Percentiles rank a stretch among this genome's conserved stretches.
phyloP scores from a whole-genome alignment of 495 filamentous ascomycete genomes.

The Aspergillus panamensis region DNA sequence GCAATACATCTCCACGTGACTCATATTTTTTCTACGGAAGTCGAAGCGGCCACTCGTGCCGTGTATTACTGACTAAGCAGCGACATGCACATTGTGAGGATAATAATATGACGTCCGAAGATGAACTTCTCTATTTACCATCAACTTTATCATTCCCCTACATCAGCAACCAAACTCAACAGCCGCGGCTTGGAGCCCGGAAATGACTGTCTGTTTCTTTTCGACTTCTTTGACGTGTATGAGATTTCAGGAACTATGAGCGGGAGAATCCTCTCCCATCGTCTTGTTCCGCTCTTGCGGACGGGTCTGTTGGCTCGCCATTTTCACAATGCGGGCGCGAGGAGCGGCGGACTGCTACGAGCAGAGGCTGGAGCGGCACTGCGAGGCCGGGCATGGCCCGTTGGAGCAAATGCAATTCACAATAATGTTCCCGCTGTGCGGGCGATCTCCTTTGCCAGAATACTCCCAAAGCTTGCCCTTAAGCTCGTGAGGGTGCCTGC shows the following conservation, averaged over 20 bases:
- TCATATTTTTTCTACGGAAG: slow-evolving; percentile 28
- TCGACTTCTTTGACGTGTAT: slow-evolving; percentile 30
- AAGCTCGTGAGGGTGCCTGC: slow-evolving; percentile 87
- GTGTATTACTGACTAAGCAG: slow-evolving; percentile 26
- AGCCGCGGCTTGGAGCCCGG: slow-evolving; percentile 19
- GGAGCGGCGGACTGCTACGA: slow-evolving; percentile 66
- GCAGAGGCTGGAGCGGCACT: slow-evolving; percentile 59
- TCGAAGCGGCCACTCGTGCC: slow-evolving; percentile 37
- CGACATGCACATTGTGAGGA: background rate
- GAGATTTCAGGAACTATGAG: slow-evolving; percentile 60
- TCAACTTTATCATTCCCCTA: background rate
- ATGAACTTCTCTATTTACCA: background rate
- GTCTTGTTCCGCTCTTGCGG: slow-evolving; percentile 63
- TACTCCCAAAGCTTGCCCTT: slow-evolving; percentile 81
- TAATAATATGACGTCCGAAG: background rate
- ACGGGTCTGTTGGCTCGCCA: slow-evolving; percentile 62
- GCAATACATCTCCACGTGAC: slow-evolving; percentile 32
- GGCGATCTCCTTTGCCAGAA: slow-evolving; percentile 78
- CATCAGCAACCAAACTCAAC: slow-evolving; percentile 12
- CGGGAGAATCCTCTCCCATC: slow-evolving; percentile 73
- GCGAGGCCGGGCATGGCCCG: slow-evolving; percentile 66
- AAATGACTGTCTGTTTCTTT: slow-evolving; percentile 21
- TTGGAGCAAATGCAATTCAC: slow-evolving; percentile 72
- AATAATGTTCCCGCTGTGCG: slow-evolving; percentile 78
- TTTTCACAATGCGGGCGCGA: slow-evolving; percentile 55